These are phyloP conservation scores for Arthromyces matolae DNA, from an alignment of 768 basidiomycete species.

Conservation along the genomic window DNA sequence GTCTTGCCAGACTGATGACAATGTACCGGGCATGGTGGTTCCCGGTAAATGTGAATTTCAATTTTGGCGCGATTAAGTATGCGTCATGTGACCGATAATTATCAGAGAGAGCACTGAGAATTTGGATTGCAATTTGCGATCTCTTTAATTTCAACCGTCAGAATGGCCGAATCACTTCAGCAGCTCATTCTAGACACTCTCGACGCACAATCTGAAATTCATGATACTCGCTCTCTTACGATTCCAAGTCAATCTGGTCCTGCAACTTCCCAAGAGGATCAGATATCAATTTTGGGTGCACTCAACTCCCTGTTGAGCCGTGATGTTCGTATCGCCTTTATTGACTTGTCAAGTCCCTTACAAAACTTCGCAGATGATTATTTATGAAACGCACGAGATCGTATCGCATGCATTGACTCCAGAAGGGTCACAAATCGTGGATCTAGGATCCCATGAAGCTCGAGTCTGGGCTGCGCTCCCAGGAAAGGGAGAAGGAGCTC, in stretches of 20 bases:
- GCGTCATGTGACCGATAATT: slow-evolving; percentile 12
- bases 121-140: slow-evolving; percentile 1
- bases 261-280: slow-evolving; percentile 68
- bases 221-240: slow-evolving; percentile 65
- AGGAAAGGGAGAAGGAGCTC: slow-evolving; percentile 60
- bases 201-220: slow-evolving; percentile 48
- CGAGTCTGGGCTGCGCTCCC: slow-evolving; percentile 89
- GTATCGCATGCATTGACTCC: slow-evolving; percentile 69
- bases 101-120: slow-evolving; percentile 11
- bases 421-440: slow-evolving; percentile 78
- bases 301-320: slow-evolving; percentile 86
- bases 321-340: slow-evolving; percentile 52
- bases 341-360: slow-evolving; percentile 6
- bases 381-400: slow-evolving; percentile 74
- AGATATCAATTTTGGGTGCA: slow-evolving; percentile 82
- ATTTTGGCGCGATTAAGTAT: neutral
- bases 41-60: slow-evolving; percentile 15
- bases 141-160: slow-evolving; percentile 7
- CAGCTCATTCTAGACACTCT: slow-evolving; percentile 75
- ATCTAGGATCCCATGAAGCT: slow-evolving; percentile 90
- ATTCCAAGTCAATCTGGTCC: slow-evolving; percentile 59
- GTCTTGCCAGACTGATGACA: slow-evolving; percentile 54
- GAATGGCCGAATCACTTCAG: slow-evolving; percentile 80
- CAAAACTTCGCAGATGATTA: slow-evolving; percentile 64
- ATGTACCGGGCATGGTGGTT: slow-evolving; percentile 16